These are phyloP conservation scores for Coffea eugenioides DNA, from an alignment of 257 asterid species.

Conservation along the genomic window DNA sequence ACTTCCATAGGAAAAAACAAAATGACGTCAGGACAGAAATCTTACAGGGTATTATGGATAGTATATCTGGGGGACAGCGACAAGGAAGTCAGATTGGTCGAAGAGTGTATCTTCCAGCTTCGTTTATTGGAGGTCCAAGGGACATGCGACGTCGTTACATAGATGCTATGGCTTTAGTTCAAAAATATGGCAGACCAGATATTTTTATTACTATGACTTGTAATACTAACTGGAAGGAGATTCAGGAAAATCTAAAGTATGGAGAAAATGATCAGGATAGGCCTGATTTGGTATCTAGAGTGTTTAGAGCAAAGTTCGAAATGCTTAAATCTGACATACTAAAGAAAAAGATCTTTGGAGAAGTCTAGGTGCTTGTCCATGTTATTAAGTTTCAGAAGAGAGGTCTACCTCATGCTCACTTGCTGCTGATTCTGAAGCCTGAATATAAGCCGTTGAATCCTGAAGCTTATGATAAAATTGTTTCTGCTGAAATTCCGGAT, in stretches of 20 bases:
- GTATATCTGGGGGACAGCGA: not conserved
- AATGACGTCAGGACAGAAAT: not conserved
- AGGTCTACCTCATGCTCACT: not conserved
- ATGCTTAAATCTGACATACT: not conserved
- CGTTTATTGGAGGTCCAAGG: not conserved
- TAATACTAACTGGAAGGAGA: not conserved
- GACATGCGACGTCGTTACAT: not conserved
- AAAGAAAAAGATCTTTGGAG: too few species aligned
- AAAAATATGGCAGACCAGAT: not conserved
- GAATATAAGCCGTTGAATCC: not conserved
- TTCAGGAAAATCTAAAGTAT: not conserved
- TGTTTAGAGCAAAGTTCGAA: not conserved
- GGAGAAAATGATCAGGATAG: not conserved
- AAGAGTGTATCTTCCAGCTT: not conserved
- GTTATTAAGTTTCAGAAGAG: constrained; percentile 9
- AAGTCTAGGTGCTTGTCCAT: not conserved
- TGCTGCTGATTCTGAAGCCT: not conserved
- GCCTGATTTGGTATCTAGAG: not conserved
- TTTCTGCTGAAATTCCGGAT: not conserved
- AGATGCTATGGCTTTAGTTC: not conserved
- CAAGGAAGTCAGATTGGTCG: not conserved
- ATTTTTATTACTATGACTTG: constrained; percentile 13
- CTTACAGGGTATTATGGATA: not conserved
- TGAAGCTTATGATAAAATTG: not conserved
- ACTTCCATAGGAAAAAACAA: not conserved